phyloP scores from a whole-genome alignment of 345 rosid genomes.

The Populus tremula region DNA sequence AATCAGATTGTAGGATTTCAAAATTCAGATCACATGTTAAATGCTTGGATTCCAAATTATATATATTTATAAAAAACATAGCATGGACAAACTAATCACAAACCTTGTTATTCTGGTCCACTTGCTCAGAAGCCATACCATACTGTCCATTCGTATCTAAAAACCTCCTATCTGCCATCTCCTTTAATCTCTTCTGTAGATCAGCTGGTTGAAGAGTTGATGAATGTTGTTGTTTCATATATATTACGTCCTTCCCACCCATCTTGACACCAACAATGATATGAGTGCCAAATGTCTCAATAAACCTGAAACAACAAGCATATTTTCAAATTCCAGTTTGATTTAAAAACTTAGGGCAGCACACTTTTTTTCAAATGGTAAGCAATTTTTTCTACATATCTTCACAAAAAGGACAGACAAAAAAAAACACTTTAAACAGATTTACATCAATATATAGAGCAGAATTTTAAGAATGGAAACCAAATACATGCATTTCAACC shows the following conservation, averaged over 20 bases:
- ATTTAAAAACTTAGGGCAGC: background rate
- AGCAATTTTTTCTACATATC: background rate
- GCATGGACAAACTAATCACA: conserved; percentile 9
- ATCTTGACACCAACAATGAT: conserved; percentile 81
- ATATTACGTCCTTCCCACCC: conserved; percentile 96
- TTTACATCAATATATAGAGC: too few species aligned
- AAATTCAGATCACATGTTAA: background rate
- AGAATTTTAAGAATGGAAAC: background rate
- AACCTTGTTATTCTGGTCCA: conserved; percentile 41
- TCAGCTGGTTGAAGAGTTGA: conserved; percentile 72
- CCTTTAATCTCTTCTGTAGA: conserved; percentile 71
- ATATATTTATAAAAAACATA: background rate
- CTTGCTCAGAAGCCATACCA: conserved; percentile 37
- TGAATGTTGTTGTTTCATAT: conserved; percentile 76
- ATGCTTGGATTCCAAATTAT: background rate
- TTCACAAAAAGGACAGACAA: background rate
- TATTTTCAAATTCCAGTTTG: background rate
- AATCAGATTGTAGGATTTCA: background rate
- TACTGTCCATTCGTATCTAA: conserved; percentile 45
- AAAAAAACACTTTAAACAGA: background rate
- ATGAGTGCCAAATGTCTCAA: conserved; percentile 83
- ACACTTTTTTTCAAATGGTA: background rate
- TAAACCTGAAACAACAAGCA: conserved; percentile 51
- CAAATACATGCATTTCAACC: background rate
- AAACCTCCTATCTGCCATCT: conserved; percentile 84